Percentiles rank a stretch among this genome's conserved stretches.
Evolutionary conservation across 257 asterid genomes (phyloP).

Genomic region (Marsdenia floribunda): DNA sequence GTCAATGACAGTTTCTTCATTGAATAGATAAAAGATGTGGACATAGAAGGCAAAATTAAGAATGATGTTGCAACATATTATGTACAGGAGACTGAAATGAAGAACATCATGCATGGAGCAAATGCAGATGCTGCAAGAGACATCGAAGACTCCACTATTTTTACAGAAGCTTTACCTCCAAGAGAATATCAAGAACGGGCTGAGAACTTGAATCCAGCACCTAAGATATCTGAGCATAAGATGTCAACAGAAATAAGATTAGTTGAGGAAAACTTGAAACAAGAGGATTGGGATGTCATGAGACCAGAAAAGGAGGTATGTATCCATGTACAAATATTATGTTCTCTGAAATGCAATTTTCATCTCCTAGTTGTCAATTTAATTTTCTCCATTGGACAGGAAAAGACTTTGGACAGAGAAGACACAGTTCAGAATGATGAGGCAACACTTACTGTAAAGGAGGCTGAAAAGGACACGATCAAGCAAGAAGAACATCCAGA

Average conservation of each 20-base stretch:
- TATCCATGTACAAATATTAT: not conserved
- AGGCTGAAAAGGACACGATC: not conserved
- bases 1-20: not conserved
- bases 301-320: conserved; percentile 2
- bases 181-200: not conserved
- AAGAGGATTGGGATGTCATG: not conserved
- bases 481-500: not conserved
- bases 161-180: not conserved
- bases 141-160: too few relatives aligned
- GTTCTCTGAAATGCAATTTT: not conserved
- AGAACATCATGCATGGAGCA: not conserved
- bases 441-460: not conserved
- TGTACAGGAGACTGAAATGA: not conserved
- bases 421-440: not conserved
- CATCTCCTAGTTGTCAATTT: not conserved
- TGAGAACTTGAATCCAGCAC: not conserved
- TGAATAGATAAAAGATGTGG: not conserved
- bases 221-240: not conserved
- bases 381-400: not conserved
- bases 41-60: not conserved
- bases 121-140: not conserved
- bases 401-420: not conserved
- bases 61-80: not conserved
- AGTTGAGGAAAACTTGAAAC: not conserved
- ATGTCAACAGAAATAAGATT: not conserved